Conservation (phyloP, 441 rosid genomes). For the Brassica balearica region DNA sequence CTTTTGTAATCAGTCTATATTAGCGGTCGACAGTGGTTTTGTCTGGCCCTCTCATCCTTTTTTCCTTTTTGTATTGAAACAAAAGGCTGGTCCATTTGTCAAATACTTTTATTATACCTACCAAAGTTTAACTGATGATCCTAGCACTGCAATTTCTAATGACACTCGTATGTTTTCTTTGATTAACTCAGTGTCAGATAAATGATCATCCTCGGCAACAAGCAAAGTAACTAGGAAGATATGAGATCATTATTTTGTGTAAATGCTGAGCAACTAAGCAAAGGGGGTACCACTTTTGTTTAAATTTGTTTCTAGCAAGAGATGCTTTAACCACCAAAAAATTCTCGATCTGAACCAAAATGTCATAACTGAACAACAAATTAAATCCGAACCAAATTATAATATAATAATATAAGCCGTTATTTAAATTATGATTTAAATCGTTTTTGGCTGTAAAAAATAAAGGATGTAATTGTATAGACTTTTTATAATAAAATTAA, state of each 20-base stretch:
- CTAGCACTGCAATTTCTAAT: background rate
- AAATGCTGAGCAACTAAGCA: background rate
- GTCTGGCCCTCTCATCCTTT: background rate
- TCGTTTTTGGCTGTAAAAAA: too few species aligned
- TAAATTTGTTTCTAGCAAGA: background rate
- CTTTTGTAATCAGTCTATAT: background rate
- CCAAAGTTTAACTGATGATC: background rate
- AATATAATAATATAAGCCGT: background rate
- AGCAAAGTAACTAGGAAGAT: background rate
- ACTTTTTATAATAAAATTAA: too few species aligned
- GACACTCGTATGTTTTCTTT: background rate
- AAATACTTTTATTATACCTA: background rate
- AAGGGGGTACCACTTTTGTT: background rate
- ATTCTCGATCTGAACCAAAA: background rate
- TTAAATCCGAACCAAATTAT: background rate
- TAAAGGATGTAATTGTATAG: too few species aligned
- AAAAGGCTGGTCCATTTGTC: conserved; percentile 7
- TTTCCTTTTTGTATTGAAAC: background rate
- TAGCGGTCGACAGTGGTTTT: background rate
- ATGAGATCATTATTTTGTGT: background rate
- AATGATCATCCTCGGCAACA: background rate
- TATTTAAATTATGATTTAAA: too few species aligned
- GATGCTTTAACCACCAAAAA: too few species aligned
- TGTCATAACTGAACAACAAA: background rate
- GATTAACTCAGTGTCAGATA: background rate